Conservation (phyloP, 768 basidiomycete genomes). For the Kwoniella europaea region DNA sequence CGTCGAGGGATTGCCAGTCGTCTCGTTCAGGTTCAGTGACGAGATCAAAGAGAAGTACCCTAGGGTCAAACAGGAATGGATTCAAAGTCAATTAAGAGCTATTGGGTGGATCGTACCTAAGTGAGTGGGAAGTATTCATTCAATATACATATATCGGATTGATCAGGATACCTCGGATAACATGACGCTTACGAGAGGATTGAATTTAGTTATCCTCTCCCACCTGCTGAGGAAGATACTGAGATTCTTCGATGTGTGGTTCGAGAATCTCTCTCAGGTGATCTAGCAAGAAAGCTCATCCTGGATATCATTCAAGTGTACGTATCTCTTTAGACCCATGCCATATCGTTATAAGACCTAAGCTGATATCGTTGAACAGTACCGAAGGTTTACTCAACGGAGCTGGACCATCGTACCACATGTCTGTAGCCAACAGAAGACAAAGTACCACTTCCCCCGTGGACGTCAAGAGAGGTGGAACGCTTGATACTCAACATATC, state of each 20-base stretch:
- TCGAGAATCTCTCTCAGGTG: conserved; percentile 65
- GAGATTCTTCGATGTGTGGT: conserved; percentile 71
- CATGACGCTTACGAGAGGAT: neutral
- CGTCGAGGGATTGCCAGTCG: conserved; percentile 64
- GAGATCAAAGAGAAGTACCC: conserved; percentile 65
- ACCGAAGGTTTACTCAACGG: conserved; percentile 44
- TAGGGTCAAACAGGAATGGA: conserved; percentile 62
- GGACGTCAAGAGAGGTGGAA: conserved; percentile 18
- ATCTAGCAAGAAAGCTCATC: conserved; percentile 48
- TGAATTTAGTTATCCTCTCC: conserved; percentile 61
- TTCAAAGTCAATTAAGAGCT: conserved; percentile 61
- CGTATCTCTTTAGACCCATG: conserved; percentile 1
- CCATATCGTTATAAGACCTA: too few relatives aligned
- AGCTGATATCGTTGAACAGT: conserved; percentile 14
- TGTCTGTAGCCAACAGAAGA: conserved; percentile 33
- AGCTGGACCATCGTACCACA: conserved; percentile 42
- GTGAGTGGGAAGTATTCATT: conserved; percentile 29
- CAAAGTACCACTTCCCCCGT: neutral
- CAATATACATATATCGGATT: neutral
- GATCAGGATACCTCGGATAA: neutral
- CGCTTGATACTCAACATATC: conserved; percentile 34
- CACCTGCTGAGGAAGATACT: conserved; percentile 63
- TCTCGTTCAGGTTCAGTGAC: conserved; percentile 66
- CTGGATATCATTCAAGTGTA: conserved; percentile 48
- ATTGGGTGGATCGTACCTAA: conserved; percentile 72